Evolutionary conservation across 257 asterid species (phyloP), one percentile per base, ranked within the genome.

Genomic region (Ajuga chamaepitys): DNA sequence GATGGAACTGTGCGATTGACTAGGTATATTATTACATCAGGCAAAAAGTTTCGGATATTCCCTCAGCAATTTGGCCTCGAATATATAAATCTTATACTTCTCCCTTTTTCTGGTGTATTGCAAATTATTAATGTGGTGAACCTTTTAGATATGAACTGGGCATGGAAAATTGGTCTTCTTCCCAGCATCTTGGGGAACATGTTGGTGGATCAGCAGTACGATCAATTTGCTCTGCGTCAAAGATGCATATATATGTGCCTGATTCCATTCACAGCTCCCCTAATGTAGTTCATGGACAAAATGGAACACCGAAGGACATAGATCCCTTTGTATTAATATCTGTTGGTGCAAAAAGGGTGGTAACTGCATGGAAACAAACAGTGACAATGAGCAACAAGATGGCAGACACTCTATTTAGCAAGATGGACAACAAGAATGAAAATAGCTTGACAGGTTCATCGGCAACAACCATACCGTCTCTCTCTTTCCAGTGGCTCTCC

Each of bases 181-280:
- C 98, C 72, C 85, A 85, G 67, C 84, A 79, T 74, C 96, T 93
- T 24, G 97, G 98, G 59, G 97, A 87, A 67, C 99, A 93, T 77
- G 95, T 93, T 67, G 89, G 94, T 67, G 99, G 99, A 81, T 93
- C 99, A 59, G 96, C 99, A 60, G 90, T 93, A 64, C 94, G 97
- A 45, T 87, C 97, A 59, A 66, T 93, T 76, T 87, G 87, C 77
- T 77, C 66, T 16, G 91, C 85, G 67, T 81, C 94, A 70, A 84
- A 75, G 82, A 59, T 75, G 66, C 85, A 84, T 84, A 58, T 70
- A 46, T 74, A 81, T 42, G 30, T 65, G 68, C 80, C 80, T 25
- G 81, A 80, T 65, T 75, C 76, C 68, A 45, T 40, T 58, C 71
- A 55, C 66, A 58, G 44, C 42, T n/a, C n/a, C n/a, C 73, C 85